Evolutionary conservation across 176 grass and related monocot genomes (phyloP).

Genomic region (Rhynchospora breviuscula): DNA sequence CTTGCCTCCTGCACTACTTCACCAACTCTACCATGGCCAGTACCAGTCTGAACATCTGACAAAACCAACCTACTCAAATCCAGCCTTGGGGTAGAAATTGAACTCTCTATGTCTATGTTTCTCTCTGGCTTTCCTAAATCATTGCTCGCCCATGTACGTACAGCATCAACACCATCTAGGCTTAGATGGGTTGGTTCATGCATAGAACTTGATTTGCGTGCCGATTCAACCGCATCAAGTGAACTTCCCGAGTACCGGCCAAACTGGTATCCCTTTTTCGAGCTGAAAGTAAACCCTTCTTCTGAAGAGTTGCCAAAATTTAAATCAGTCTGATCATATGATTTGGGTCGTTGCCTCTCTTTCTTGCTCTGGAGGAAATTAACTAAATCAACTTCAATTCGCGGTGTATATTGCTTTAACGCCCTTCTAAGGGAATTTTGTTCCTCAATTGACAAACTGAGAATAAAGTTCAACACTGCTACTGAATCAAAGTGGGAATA

Average conservation of each 20-base stretch:
- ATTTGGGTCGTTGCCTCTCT: conserved; percentile 75
- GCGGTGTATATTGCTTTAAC: conserved; percentile 89
- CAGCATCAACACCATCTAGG: conserved; percentile 26
- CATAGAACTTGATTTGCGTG: conserved; percentile 37
- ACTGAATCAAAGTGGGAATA: conserved; percentile 94
- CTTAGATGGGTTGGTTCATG: conserved; percentile 36
- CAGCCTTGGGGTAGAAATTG: conserved; percentile 56
- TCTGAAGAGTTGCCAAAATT: conserved; percentile 83
- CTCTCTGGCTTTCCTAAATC: conserved; percentile 65
- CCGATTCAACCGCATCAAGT: conserved; percentile 49
- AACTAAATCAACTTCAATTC: conserved; percentile 99
- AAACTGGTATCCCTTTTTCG: conserved; percentile 69
- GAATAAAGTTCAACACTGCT: conserved; percentile 97
- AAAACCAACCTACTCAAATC: conserved; percentile 41
- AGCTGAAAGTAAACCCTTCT: conserved; percentile 63
- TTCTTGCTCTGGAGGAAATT: conserved; percentile 99
- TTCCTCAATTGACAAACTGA: conserved; percentile 87
- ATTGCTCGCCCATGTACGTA: conserved; percentile 56
- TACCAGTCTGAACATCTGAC: conserved; percentile 54
- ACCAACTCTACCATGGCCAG: conserved; percentile 33
- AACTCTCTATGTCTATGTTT: conserved; percentile 55
- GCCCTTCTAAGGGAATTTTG: conserved; percentile 92
- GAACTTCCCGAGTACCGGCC: conserved; percentile 74
- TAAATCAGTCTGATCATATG: conserved; percentile 74
- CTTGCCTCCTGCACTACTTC: conserved; percentile 36